phyloP scores from a whole-genome alignment of 164 flowering plant species.

The Vitis rupestris region DNA sequence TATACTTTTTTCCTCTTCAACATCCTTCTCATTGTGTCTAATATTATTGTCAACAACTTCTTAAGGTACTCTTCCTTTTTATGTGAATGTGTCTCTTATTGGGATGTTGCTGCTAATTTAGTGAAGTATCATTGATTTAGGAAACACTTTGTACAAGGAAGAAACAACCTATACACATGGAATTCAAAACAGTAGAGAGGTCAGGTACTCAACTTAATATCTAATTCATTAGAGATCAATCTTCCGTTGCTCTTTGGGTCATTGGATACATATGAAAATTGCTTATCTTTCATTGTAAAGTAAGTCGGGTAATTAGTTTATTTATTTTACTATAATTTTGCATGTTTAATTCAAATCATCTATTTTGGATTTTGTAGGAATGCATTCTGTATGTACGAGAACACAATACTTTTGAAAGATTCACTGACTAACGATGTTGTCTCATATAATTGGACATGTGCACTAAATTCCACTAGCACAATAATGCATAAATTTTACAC shows the following conservation, averaged over 20 bases:
- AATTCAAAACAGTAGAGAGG: slow-evolving; percentile 86
- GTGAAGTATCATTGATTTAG: slow-evolving; percentile 28
- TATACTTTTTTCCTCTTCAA: slow-evolving; percentile 73
- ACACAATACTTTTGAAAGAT: slow-evolving; percentile 59
- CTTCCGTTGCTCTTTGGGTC: slow-evolving; percentile 86
- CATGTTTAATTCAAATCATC: not conserved
- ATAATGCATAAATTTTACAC: slow-evolving; percentile 83
- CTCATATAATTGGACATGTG: slow-evolving; percentile 75
- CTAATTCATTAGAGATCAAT: slow-evolving; percentile 88
- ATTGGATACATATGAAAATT: slow-evolving; percentile 78
- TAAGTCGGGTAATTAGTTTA: slow-evolving; percentile 33
- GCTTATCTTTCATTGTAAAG: slow-evolving; percentile 73
- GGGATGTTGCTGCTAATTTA: not conserved
- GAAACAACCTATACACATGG: slow-evolving; percentile 63
- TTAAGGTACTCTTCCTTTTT: slow-evolving; percentile 36
- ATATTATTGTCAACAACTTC: slow-evolving; percentile 24
- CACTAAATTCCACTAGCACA: slow-evolving; percentile 91
- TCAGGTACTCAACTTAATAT: slow-evolving; percentile 62
- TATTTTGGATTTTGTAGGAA: slow-evolving; percentile 45
- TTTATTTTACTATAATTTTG: not conserved
- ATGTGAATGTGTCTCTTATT: too few relatives aligned
- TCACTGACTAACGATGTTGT: slow-evolving; percentile 75
- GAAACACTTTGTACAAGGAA: slow-evolving; percentile 45
- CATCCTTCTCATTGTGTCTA: slow-evolving; percentile 52
- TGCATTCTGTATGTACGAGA: slow-evolving; percentile 73